Evolutionary conservation across 164 flowering plant species (phyloP).

Genomic region (Cinnamomum micranthum): DNA sequence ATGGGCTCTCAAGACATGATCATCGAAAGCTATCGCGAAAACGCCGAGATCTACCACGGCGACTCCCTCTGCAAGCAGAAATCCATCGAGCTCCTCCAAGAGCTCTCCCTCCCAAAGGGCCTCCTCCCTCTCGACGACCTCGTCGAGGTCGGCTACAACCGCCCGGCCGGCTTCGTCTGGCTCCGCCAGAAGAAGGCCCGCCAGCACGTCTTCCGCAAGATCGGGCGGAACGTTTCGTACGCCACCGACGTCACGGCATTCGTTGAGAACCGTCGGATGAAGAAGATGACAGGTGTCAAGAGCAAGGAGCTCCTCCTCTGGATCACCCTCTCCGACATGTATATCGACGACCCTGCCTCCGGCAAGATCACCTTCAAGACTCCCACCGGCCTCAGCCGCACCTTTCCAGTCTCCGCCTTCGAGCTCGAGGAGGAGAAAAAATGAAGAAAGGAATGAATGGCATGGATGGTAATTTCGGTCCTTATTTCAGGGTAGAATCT

Average conservation of each 20-base stretch:
- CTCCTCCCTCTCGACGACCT: constrained; percentile 60
- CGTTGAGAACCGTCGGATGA: constrained; percentile 49
- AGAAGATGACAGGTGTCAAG: constrained; percentile 78
- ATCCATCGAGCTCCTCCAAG: constrained; percentile 39
- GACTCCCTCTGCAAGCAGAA: constrained; percentile 51
- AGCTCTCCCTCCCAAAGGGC: constrained; percentile 62
- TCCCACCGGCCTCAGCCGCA: constrained; percentile 44
- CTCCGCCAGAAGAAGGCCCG: constrained; percentile 59
- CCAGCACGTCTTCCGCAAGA: constrained; percentile 56
- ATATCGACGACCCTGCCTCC: constrained; percentile 36
- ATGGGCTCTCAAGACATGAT: constrained; percentile 12
- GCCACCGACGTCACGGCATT: constrained; percentile 63
- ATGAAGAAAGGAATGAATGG: background rate
- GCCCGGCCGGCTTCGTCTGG: constrained; percentile 75
- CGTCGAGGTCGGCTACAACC: constrained; percentile 46
- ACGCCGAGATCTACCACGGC: constrained; percentile 58
- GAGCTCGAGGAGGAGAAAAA: constrained; percentile 16
- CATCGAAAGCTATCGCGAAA: constrained; percentile 51
- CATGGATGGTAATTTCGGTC: background rate
- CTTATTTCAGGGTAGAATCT: background rate
- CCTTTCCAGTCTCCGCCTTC: constrained; percentile 59
- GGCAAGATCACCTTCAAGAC: constrained; percentile 59
- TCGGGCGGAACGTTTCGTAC: constrained; percentile 46
- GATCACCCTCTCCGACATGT: constrained; percentile 50
- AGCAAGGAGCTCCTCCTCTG: constrained; percentile 70